phyloP scores from a whole-genome alignment of 805 yeast species.

The Monosporozyma aerobia region DNA sequence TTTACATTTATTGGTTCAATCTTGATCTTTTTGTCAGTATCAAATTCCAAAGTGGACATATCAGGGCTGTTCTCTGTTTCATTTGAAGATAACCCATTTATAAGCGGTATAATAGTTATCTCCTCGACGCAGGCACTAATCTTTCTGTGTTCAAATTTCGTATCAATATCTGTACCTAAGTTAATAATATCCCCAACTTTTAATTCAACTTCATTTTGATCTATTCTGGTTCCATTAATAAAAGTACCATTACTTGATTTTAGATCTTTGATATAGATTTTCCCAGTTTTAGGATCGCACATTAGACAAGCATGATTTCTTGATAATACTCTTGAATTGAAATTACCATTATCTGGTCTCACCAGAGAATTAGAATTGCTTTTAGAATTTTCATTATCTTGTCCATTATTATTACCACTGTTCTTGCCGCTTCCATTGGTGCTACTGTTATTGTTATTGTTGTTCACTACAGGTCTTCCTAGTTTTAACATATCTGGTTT shows the following conservation, averaged over 20 bases:
- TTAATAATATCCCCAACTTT: conserved; percentile 82
- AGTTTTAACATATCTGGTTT: conserved; percentile 75
- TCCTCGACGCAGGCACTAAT: conserved; percentile 78
- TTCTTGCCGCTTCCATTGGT: conserved; percentile 7
- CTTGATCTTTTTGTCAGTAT: neutral
- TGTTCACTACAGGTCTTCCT: conserved; percentile 70
- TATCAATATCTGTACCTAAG: conserved; percentile 78
- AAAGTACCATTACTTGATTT: conserved; percentile 94
- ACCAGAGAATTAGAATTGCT: conserved; percentile 32
- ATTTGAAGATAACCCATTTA: conserved; percentile 5
- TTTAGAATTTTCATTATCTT: conserved; percentile 21
- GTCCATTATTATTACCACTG: conserved; percentile 3
- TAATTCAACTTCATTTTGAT: conserved; percentile 47
- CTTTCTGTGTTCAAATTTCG: conserved; percentile 64
- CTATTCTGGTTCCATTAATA: conserved; percentile 65
- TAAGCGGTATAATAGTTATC: conserved; percentile 42
- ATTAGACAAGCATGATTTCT: conserved; percentile 90
- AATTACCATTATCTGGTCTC: conserved; percentile 73
- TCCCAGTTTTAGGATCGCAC: conserved; percentile 55
- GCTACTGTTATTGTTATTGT: conserved; percentile 5
- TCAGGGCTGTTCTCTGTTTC: neutral
- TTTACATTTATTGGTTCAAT: neutral
- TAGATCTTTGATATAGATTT: conserved; percentile 71
- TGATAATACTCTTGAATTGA: conserved; percentile 86
- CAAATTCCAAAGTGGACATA: neutral